Evolutionary conservation across 116 monocot genomes (phyloP).

Genomic region (Cymodocea nodosa): DNA sequence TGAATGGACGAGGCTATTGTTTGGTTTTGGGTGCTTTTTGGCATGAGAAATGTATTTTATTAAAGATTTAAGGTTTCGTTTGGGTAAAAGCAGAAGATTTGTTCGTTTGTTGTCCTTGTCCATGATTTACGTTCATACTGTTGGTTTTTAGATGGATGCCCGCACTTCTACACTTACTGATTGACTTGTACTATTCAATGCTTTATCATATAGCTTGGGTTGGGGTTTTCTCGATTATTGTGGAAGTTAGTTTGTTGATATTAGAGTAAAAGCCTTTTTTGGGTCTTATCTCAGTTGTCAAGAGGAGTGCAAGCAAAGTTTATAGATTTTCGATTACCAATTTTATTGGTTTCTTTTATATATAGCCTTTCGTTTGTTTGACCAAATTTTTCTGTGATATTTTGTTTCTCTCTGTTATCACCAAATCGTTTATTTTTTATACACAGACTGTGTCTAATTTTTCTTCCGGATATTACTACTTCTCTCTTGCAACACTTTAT

Average conservation of each 20-base stretch:
- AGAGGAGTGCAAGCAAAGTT: no score
- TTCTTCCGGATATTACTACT: no score
- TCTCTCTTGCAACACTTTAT: not conserved
- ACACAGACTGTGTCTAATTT: no score
- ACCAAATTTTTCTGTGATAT: no score
- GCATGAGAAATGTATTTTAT: not conserved
- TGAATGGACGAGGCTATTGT: not conserved
- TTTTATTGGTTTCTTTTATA: no score
- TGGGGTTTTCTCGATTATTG: not conserved
- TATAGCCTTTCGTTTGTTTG: no score
- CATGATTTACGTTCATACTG: not conserved
- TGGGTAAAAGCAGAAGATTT: not conserved
- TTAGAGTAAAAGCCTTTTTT: not conserved
- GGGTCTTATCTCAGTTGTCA: not conserved
- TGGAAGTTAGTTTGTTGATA: not conserved
- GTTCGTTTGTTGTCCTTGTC: not conserved
- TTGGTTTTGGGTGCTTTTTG: no score
- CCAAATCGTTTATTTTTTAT: not conserved
- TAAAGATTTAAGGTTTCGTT: no score
- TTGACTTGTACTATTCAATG: not conserved
- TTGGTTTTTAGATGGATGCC: no score
- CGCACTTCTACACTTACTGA: not conserved
- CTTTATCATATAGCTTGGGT: not conserved
- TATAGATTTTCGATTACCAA: no score
- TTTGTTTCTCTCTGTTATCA: not conserved